Conservation (phyloP, 1,284 basidiomycete species). For the Porodaedalea pini region DNA sequence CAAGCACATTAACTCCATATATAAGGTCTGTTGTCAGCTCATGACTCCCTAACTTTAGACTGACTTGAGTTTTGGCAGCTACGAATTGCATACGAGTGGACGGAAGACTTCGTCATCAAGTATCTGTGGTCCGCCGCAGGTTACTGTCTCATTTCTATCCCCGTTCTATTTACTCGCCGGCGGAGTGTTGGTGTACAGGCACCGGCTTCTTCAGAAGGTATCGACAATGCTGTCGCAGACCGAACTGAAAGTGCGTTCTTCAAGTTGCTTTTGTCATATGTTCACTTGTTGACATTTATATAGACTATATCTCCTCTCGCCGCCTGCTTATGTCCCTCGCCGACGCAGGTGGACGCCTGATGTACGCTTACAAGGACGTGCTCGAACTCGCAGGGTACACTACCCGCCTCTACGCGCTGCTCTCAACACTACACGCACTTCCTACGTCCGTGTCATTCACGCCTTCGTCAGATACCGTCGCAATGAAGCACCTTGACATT, state of each 20-base stretch:
- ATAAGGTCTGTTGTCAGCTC: slow-evolving; percentile 57
- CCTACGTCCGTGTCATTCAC: slow-evolving; percentile 42
- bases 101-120: slow-evolving; percentile 92
- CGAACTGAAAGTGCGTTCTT: slow-evolving; percentile 59
- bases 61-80: slow-evolving; percentile 27
- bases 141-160: slow-evolving; percentile 86
- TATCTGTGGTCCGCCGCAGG: slow-evolving; percentile 92
- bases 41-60: neutral
- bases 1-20: slow-evolving; percentile 88
- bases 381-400: slow-evolving; percentile 93
- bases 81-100: slow-evolving; percentile 84
- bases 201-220: slow-evolving; percentile 11
- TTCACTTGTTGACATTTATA: slow-evolving; percentile 3
- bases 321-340: slow-evolving; percentile 88
- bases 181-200: slow-evolving; percentile 44
- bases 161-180: slow-evolving; percentile 65
- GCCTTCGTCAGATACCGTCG: slow-evolving; percentile 43
- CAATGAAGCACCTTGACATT: slow-evolving; percentile 72
- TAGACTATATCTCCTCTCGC: slow-evolving; percentile 96
- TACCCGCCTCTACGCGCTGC: slow-evolving; percentile 82
- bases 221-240: slow-evolving; percentile 43
- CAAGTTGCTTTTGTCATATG: slow-evolving; percentile 10
- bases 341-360: slow-evolving; percentile 89
- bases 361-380: slow-evolving; percentile 91
- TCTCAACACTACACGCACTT: slow-evolving; percentile 82